Conservation (phyloP, 139 green algal species). For the Pleodorina starrii region DNA sequence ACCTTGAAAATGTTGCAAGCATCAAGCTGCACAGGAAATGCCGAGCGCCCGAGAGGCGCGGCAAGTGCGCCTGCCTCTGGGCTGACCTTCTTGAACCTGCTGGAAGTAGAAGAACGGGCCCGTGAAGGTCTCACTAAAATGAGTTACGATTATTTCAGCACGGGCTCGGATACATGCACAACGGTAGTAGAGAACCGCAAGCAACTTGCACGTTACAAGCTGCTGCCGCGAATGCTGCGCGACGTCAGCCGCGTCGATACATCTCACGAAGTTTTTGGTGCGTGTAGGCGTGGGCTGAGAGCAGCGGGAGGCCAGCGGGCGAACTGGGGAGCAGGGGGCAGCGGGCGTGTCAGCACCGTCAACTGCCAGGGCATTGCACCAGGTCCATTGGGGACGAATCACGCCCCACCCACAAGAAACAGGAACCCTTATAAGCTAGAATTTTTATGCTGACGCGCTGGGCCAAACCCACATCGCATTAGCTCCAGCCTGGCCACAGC, state of each 20-base stretch:
- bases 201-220: constrained; percentile 60
- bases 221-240: constrained; percentile 77
- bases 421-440: too few species aligned
- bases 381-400: too few species aligned
- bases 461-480: too few species aligned
- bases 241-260: constrained; percentile 74
- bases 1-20: too few species aligned
- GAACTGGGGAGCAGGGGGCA: too few species aligned
- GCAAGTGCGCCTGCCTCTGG: not conserved
- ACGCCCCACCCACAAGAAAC: too few species aligned
- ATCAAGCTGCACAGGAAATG: not conserved
- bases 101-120: constrained; percentile 21
- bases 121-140: not conserved
- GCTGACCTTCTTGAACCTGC: constrained; percentile 28
- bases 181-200: constrained; percentile 70
- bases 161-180: constrained; percentile 58
- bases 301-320: too few species aligned
- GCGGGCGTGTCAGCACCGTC: too few species aligned
- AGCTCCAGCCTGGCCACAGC: too few species aligned
- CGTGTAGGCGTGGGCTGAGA: too few species aligned
- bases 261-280: constrained; percentile 62
- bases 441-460: too few species aligned
- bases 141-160: constrained; percentile 28
- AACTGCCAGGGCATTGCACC: too few species aligned
- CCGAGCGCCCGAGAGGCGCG: not conserved